Conservation (phyloP, 768 basidiomycete species). For the Mycena pura region DNA sequence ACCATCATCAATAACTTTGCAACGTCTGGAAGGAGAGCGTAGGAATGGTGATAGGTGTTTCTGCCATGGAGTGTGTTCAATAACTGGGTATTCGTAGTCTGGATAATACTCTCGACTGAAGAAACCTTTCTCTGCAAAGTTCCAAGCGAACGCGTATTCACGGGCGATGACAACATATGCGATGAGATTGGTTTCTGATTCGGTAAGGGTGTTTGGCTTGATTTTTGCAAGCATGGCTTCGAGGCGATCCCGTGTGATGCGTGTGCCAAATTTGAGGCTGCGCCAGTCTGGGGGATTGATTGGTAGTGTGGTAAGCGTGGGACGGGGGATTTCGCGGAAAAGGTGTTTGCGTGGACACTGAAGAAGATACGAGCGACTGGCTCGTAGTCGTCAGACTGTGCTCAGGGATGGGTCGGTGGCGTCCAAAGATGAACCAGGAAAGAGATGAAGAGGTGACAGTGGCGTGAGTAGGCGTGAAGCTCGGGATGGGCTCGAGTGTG, state of each 20-base stretch:
- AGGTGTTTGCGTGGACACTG: no score
- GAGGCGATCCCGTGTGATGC: constrained; percentile 20
- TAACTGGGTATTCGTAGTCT: constrained; percentile 29
- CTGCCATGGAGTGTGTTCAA: constrained; percentile 35
- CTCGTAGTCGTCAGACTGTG: no score
- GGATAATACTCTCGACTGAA: constrained; percentile 33
- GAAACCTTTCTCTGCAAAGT: constrained; percentile 30
- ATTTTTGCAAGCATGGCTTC: constrained; percentile 25
- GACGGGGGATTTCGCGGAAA: constrained; percentile 11
- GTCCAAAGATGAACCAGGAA: no score
- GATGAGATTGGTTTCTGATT: constrained; percentile 22
- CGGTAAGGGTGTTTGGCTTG: constrained; percentile 8
- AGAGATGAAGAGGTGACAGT: no score
- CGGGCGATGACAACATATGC: constrained; percentile 15
- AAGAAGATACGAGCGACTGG: no score
- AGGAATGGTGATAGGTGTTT: constrained; percentile 28
- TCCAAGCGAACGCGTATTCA: constrained; percentile 31
- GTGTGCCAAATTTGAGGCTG: background rate
- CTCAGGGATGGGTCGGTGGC: no score
- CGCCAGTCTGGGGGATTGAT: constrained; percentile 11
- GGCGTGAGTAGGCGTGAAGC: no score
- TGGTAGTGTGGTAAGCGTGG: constrained; percentile 10
- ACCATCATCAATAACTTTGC: constrained; percentile 29
- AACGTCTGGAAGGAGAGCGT: constrained; percentile 29
- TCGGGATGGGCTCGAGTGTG: no score